phyloP scores from a whole-genome alignment of 306 rosid genomes.

The Biancaea sappan region DNA sequence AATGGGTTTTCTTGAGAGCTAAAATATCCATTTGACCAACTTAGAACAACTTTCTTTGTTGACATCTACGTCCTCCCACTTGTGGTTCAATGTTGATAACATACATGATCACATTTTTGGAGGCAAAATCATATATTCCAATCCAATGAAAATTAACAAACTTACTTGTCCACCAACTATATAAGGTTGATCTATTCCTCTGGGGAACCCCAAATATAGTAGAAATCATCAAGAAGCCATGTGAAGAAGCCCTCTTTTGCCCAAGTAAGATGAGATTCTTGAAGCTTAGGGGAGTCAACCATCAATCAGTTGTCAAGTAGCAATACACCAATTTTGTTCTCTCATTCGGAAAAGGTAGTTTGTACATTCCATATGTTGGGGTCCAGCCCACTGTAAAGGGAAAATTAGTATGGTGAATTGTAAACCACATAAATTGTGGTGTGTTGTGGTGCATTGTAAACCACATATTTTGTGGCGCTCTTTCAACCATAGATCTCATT shows the following conservation, averaged over 20 bases:
- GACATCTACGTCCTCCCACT: constrained; percentile 56
- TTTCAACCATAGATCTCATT: too few relatives aligned
- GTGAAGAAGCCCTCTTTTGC: constrained; percentile 50
- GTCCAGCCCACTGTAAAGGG: too few relatives aligned
- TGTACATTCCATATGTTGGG: background rate
- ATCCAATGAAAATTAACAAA: background rate
- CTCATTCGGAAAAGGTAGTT: background rate
- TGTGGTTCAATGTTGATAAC: constrained; percentile 19
- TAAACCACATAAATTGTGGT: too few relatives aligned
- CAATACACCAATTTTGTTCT: background rate
- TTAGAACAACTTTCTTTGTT: constrained; percentile 50
- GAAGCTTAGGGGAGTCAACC: constrained; percentile 35
- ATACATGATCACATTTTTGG: background rate
- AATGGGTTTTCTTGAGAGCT: constrained; percentile 42
- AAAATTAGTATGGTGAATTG: too few relatives aligned
- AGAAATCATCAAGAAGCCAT: constrained; percentile 56
- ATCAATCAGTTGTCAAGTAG: background rate
- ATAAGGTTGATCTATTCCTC: constrained; percentile 39
- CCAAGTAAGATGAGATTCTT: constrained; percentile 59
- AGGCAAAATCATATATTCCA: background rate
- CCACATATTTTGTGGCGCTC: too few relatives aligned
- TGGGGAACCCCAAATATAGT: constrained; percentile 55
- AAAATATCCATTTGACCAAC: constrained; percentile 53
- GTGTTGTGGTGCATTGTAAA: too few relatives aligned
- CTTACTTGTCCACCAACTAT: constrained; percentile 52